Percentiles rank a stretch among this genome's conserved stretches.
Evolutionary conservation across 495 filamentous ascomycete genomes (phyloP).

Genomic region (Trichocladium uniseriatum): DNA sequence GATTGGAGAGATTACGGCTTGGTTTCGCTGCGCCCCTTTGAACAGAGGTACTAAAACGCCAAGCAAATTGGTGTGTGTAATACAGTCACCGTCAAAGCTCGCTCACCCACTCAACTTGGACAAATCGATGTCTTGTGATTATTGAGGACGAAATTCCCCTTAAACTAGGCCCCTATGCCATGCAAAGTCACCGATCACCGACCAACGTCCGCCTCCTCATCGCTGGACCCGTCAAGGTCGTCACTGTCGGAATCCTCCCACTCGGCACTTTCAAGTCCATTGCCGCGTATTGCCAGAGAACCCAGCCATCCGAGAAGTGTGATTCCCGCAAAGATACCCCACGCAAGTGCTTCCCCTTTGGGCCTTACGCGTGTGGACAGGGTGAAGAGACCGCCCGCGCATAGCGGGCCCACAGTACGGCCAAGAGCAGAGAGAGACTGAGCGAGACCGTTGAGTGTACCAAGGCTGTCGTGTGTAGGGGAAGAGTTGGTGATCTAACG

Average conservation of each 20-base stretch:
- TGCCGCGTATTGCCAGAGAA: constrained; percentile 61
- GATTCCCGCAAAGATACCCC: constrained; percentile 73
- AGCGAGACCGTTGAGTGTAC: constrained; percentile 85
- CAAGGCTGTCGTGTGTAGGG: constrained; percentile 74
- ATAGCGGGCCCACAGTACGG: constrained; percentile 77
- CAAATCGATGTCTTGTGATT: no score
- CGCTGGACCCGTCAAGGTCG: background rate
- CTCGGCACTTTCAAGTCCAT: constrained; percentile 46
- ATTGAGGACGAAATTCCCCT: no score
- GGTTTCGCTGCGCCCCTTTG: no score
- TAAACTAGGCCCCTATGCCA: no score
- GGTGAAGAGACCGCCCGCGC: constrained; percentile 77
- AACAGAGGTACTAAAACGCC: no score
- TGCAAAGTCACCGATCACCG: no score
- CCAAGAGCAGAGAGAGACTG: constrained; percentile 91
- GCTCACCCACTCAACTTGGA: no score
- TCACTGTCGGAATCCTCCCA: constrained; percentile 21
- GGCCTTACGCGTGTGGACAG: constrained; percentile 55
- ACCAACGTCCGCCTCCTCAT: background rate
- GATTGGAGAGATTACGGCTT: no score
- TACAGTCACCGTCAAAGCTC: no score
- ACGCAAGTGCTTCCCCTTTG: constrained; percentile 78
- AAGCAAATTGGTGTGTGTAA: no score
- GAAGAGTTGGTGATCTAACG: constrained; percentile 84
- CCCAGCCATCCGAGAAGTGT: constrained; percentile 67